Conservation (phyloP, 2,329 filamentous ascomycete genomes). For the Lecanoromycetidae sp. region DNA sequence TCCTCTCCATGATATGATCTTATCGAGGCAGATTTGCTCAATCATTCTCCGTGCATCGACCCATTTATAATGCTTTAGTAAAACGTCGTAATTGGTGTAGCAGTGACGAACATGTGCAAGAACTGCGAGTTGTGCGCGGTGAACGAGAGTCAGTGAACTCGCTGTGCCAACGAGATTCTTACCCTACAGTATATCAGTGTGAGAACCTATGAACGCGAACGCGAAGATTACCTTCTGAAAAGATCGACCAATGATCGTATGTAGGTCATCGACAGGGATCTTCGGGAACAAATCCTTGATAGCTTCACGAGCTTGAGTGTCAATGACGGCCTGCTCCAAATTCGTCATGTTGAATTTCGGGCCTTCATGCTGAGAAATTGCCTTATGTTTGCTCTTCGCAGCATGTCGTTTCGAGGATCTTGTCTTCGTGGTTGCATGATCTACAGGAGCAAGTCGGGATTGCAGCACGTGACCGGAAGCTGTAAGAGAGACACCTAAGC, state of each 20-base stretch:
- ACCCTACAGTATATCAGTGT: constrained; percentile 34
- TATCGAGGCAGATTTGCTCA: constrained; percentile 43
- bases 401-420: background rate
- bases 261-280: constrained; percentile 27
- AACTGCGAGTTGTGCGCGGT: constrained; percentile 29
- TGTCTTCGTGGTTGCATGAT: background rate
- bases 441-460: constrained; percentile 10
- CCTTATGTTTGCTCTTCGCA: constrained; percentile 22
- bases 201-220: constrained; percentile 16
- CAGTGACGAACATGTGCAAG: constrained; percentile 34
- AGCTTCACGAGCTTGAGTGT: constrained; percentile 45
- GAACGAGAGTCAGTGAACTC: constrained; percentile 24
- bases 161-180: constrained; percentile 32
- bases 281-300: constrained; percentile 41
- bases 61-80: constrained; percentile 36
- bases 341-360: constrained; percentile 23
- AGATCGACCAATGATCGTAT: constrained; percentile 28
- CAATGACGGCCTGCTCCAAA: constrained; percentile 34
- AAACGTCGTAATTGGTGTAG: constrained; percentile 30
- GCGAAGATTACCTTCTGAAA: constrained; percentile 38
- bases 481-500: constrained; percentile 35
- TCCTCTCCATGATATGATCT: constrained; percentile 52
- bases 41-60: constrained; percentile 43
- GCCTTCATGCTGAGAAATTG: constrained; percentile 20
- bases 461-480: constrained; percentile 35